phyloP scores from a whole-genome alignment of 306 rosid species.

The Prinsepia uniflora region DNA sequence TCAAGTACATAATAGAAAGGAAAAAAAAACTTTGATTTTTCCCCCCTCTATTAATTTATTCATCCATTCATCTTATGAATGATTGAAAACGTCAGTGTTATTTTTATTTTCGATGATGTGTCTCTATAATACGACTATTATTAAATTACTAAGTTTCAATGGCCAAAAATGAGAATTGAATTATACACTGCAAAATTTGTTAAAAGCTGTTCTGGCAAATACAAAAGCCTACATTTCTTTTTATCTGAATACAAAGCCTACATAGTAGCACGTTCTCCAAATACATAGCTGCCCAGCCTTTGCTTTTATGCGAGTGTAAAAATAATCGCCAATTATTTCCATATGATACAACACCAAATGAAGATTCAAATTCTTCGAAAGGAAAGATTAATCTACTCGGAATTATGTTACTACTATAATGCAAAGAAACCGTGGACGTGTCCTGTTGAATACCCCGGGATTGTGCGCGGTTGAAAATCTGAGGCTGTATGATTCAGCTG shows the following conservation, averaged over 20 bases:
- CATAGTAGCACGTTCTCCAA: constrained; percentile 15
- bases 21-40: not conserved
- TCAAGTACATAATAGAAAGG: not conserved
- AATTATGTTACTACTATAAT: constrained; percentile 19
- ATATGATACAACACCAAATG: constrained; percentile 17
- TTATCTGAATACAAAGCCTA: too few species aligned
- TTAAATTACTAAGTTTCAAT: not conserved
- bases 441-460: constrained; percentile 16
- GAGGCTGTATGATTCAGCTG: not conserved
- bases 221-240: constrained; percentile 9
- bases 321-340: constrained; percentile 6
- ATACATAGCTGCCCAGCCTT: constrained; percentile 5
- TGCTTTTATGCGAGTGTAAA: constrained; percentile 10
- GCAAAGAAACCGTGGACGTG: constrained; percentile 16
- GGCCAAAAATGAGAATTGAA: not conserved
- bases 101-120: too few species aligned
- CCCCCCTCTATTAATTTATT: not conserved
- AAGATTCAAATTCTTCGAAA: constrained; percentile 13
- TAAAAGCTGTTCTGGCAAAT: not conserved
- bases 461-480: constrained; percentile 22
- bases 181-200: not conserved
- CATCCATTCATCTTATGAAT: too few species aligned
- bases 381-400: constrained; percentile 23
- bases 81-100: not conserved
- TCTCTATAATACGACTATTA: too few species aligned